These are phyloP conservation scores for Larix kaempferi DNA, from an alignment of 75 land plant species.

Conservation along the genomic window DNA sequence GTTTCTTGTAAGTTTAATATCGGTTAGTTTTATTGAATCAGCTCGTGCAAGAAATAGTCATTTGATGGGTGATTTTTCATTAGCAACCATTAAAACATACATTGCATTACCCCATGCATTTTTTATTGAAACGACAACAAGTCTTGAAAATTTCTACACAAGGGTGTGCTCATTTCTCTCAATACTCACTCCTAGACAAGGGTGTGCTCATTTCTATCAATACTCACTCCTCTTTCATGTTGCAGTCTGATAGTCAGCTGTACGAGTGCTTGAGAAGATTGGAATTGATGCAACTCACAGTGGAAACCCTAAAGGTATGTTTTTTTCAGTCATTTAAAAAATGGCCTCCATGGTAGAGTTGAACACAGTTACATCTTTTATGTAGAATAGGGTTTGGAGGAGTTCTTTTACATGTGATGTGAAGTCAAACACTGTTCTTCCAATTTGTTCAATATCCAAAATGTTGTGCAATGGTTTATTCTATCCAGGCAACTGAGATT, in stretches of 20 bases:
- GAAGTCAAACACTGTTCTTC: slow-evolving; percentile 4
- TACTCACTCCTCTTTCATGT: neutral
- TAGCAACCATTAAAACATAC: neutral
- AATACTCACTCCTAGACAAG: too few relatives aligned
- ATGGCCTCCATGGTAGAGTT: neutral
- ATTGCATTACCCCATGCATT: neutral
- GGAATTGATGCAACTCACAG: slow-evolving; percentile 53
- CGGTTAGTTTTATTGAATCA: neutral
- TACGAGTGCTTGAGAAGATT: slow-evolving; percentile 56
- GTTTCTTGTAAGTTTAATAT: neutral
- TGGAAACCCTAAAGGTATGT: slow-evolving; percentile 52
- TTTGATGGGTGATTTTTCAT: neutral
- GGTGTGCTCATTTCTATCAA: neutral
- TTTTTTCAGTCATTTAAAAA: too few relatives aligned
- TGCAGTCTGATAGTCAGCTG: slow-evolving; percentile 46
- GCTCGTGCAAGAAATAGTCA: neutral
- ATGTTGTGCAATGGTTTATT: neutral
- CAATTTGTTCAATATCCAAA: neutral
- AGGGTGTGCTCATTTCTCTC: neutral
- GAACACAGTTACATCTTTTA: neutral
- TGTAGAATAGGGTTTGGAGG: neutral
- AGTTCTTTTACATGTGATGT: too few relatives aligned
- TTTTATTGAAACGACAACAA: neutral
- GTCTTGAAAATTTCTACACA: too few relatives aligned
- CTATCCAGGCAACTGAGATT: slow-evolving; percentile 73